These are phyloP conservation scores for Lolium rigidum DNA, from an alignment of 176 grass and related monocot species.

Conservation along the genomic window DNA sequence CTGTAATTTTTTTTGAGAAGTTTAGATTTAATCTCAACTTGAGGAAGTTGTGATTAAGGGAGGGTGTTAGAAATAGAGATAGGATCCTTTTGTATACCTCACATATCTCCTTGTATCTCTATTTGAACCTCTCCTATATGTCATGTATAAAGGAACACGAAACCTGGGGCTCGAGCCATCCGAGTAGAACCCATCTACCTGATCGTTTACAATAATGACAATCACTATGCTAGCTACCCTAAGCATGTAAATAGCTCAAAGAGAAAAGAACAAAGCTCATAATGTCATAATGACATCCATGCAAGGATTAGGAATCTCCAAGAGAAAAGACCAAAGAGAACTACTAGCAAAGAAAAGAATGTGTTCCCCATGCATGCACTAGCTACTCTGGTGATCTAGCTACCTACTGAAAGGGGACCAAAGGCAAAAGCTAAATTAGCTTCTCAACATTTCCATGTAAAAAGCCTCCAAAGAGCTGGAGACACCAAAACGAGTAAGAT, in stretches of 20 bases:
- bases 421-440: constrained; percentile 25
- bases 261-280: neutral
- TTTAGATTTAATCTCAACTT: too few relatives aligned
- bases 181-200: too few relatives aligned
- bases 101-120: too few relatives aligned
- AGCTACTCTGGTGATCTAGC: constrained; percentile 1
- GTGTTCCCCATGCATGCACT: constrained; percentile 38
- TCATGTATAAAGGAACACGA: too few relatives aligned
- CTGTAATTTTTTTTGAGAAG: too few relatives aligned
- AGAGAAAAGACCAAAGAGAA: neutral
- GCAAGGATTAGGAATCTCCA: neutral
- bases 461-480: constrained; percentile 12
- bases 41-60: too few relatives aligned
- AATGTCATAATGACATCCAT: neutral
- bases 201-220: neutral
- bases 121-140: too few relatives aligned
- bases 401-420: constrained; percentile 33
- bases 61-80: too few relatives aligned
- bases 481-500: constrained; percentile 31
- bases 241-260: neutral
- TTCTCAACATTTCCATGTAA: constrained; percentile 2
- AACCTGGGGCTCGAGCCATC: too few relatives aligned
- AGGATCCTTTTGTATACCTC: too few relatives aligned
- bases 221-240: neutral
- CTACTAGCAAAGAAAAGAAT: constrained; percentile 43